Evolutionary conservation across 2,329 filamentous ascomycete genomes (phyloP), one percentile per base, ranked within the genome.

Genomic region (Stagonosporopsis cucurbitacearum): DNA sequence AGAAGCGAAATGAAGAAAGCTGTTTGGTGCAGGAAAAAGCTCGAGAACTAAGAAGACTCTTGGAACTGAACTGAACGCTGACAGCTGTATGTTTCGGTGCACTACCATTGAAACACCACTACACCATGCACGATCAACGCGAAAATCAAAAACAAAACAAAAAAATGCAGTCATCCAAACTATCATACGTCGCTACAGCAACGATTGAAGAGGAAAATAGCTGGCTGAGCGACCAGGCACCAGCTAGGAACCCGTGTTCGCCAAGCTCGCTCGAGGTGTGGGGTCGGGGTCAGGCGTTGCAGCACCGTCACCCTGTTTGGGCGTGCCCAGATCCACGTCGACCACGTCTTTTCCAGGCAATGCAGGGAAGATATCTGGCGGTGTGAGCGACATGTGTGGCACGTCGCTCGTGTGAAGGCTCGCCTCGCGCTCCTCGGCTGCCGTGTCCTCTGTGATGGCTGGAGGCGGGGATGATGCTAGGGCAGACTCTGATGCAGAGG

Each of bases 321-420:
- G 77, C 9, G 78, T 80, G 19, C 77, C 72, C 52, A 75, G 69
- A 37, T 75, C 74, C 46, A 79, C 75, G 13, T 75, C 72, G 15
- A 75, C 72, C 49, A 78, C 75, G 12, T 75, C 72, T 36, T 66
- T 47, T 7, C 80, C 81, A 2, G 80, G 80, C 11, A 68, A 61
- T 11, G 59, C 73, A 7, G 80, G 78, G 58, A 84, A 84, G 22
- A 83, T 72, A 55, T 81, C 78, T 4, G 82, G 82, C 54, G 82
- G 82, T 55, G 80, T 83, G 50, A 83, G 75, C 2, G 77, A 72
- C 43, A 67, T 63, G 42, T 68, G 60, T 52, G 72, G 59, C 28
- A 72, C 50, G 40, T 70, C 60, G 55, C 68, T 51, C 17, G 68
- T 67, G 9, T 43, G 39, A 47, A 66, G 56, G 2, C 42, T 69